Percentiles rank a stretch among this genome's conserved stretches.
These are phyloP conservation scores for Cyphellophora attinorum DNA, from an alignment of 2,329 filamentous ascomycete genomes.

Conservation along the genomic window DNA sequence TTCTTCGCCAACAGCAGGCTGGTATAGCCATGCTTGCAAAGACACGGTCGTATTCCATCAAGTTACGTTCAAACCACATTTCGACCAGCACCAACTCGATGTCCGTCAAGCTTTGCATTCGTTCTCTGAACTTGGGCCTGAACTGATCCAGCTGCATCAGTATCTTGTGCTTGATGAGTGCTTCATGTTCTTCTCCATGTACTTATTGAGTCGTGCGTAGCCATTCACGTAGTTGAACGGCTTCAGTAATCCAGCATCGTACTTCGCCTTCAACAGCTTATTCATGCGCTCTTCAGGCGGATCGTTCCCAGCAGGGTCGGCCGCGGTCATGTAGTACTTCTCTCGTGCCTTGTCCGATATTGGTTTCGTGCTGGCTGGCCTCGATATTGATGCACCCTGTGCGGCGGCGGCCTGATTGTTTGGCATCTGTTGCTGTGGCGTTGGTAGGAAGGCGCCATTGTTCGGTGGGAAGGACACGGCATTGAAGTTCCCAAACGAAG, in stretches of 20 bases:
- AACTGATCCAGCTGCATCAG: conserved; percentile 85
- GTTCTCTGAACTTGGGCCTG: conserved; percentile 88
- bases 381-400: conserved; percentile 47
- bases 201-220: conserved; percentile 78
- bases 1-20: conserved; percentile 92
- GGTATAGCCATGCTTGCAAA: conserved; percentile 99
- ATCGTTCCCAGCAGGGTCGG: conserved; percentile 79
- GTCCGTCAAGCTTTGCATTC: conserved; percentile 84
- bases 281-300: conserved; percentile 92
- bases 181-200: conserved; percentile 83
- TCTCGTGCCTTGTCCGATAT: conserved; percentile 60
- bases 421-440: conserved; percentile 30
- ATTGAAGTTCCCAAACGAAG: conserved; percentile 40
- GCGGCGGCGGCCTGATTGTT: conserved; percentile 24
- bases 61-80: conserved; percentile 93
- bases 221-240: conserved; percentile 99
- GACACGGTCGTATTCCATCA: conserved; percentile 97
- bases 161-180: conserved; percentile 76
- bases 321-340: conserved; percentile 89
- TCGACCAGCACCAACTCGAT: conserved; percentile 91
- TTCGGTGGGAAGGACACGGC: conserved; percentile 21
- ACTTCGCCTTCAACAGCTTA: conserved; percentile 86
- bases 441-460: conserved; percentile 24
- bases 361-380: conserved; percentile 52
- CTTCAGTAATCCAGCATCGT: conserved; percentile 86